Percentiles rank a stretch among this genome's conserved stretches.
phyloP scores from a whole-genome alignment of 352 stramenopile genomes.

The Pythium chondricola region DNA sequence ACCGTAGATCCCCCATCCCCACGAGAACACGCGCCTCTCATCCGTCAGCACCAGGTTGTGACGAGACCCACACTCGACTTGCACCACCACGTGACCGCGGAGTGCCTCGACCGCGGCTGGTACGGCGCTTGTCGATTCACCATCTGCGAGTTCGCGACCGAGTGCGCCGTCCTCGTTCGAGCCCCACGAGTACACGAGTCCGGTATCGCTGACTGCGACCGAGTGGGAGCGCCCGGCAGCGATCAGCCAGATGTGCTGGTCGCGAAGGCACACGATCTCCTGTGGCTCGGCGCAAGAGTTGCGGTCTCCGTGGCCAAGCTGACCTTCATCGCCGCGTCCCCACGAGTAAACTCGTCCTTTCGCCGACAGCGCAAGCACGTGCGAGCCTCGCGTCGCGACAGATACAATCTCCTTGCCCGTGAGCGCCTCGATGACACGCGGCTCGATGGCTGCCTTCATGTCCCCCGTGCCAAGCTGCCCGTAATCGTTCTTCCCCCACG shows the following conservation, averaged over 20 bases:
- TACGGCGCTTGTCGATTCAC: conserved; percentile 8
- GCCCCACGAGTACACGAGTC: conserved; percentile 26
- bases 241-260: conserved; percentile 16
- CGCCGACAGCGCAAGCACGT: conserved; percentile 60
- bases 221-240: conserved; percentile 58
- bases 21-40: conserved; percentile 24
- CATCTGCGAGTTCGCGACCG: conserved; percentile 6
- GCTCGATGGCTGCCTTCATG: conserved; percentile 29
- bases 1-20: conserved; percentile 39
- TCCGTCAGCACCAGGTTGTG: conserved; percentile 29
- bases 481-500: conserved; percentile 39
- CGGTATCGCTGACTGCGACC: conserved; percentile 40
- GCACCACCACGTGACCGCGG: conserved; percentile 6
- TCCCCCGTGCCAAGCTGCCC: conserved; percentile 32
- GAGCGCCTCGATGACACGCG: conserved; percentile 23
- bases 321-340: conserved; percentile 81
- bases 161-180: conserved; percentile 37
- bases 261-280: conserved; percentile 9
- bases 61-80: conserved; percentile 34
- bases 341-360: conserved; percentile 80
- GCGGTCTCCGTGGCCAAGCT: conserved; percentile 27
- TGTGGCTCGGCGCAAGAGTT: conserved; percentile 14
- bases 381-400: conserved; percentile 62
- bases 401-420: conserved; percentile 23
- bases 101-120: conserved; percentile 18